These are phyloP conservation scores for Phytophthora lateralis DNA, from an alignment of 352 stramenopile genomes.

Conservation along the genomic window DNA sequence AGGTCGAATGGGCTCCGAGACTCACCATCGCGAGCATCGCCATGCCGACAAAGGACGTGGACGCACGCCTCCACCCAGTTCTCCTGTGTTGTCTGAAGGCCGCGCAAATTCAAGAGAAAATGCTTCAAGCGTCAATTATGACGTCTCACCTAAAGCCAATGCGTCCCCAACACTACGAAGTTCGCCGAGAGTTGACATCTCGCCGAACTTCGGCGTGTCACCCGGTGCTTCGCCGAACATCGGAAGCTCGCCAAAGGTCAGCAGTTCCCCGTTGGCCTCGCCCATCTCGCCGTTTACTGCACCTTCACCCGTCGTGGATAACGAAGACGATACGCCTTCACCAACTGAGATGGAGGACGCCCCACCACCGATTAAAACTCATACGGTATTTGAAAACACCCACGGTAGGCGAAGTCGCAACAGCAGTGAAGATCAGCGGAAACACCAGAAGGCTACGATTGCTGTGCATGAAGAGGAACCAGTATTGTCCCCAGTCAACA, in stretches of 20 bases:
- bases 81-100: conserved; percentile 17
- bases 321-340: conserved; percentile 13
- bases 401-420: conserved; percentile 33
- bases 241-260: conserved; percentile 37
- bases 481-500: conserved; percentile 28
- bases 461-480: conserved; percentile 25
- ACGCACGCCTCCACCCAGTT: conserved; percentile 28
- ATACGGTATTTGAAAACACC: conserved; percentile 6
- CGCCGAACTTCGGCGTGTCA: conserved; percentile 21
- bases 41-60: conserved; percentile 22
- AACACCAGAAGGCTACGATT: conserved; percentile 13
- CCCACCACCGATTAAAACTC: conserved; percentile 12
- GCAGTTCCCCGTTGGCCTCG: conserved; percentile 34
- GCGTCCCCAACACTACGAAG: conserved; percentile 16
- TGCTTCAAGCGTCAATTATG: conserved; percentile 19
- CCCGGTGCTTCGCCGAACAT: conserved; percentile 21
- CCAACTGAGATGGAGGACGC: conserved; percentile 10
- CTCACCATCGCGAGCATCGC: conserved; percentile 19
- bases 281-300: conserved; percentile 23
- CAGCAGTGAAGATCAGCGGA: conserved; percentile 30
- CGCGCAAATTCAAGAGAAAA: conserved; percentile 9
- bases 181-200: conserved; percentile 24
- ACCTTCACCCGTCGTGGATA: conserved; percentile 7
- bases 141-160: conserved; percentile 32
- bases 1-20: conserved; percentile 20